Base-by-base conservation (phyloP, 768 basidiomycete genomes). In the Mrakia hoshinonis region DNA sequence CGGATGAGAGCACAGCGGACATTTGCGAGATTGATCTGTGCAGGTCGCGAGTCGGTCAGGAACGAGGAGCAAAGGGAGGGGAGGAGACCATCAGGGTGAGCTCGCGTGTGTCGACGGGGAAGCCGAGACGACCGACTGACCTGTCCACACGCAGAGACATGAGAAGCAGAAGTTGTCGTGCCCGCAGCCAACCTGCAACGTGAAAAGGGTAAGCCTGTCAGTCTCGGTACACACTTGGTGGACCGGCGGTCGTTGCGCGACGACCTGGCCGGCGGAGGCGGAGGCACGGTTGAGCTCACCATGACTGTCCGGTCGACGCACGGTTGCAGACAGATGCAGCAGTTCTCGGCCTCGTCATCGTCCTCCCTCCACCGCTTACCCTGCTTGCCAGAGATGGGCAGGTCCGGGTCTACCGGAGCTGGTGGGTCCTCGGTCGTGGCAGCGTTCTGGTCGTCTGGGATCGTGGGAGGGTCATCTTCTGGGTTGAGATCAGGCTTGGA, bases 111-210 rank as follows among this genome's bases (percentile, higher is more conserved):
- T 78, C 36, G 76, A 73, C 7, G 77, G 77, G 76, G 64, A 77
- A 77, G 9, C 76, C 65, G 0, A 75, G 77, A 79, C 77, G 54
- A 46, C n/a, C 18, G 10, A 52, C 84, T 74, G 72, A 90, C 90
- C 87, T 67, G 89, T 85, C 93, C 92, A 95, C 1, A 92, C 80
- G 60, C 89, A 81, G 29, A 96, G 83, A 78, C 93, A 97, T 69
- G 91, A 89, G 74, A 95, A 95, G 76, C 93, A 97, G 77, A 94
- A 94, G 76, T 90, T 89, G 58, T 78, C 76, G 81, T 97, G 93
- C 1, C 90, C 89, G 79, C 93, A 96, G 10, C 82, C 83, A 6
- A 65, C 63, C 70, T 72, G 64, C n/a, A n/a, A 31, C 55, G 15
- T 18, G 20, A 61, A 15, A 39, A 5, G 15, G 7, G 49, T 11